These are phyloP conservation scores for Calonectria fujianensis DNA, from an alignment of 2,329 filamentous ascomycete genomes.

Conservation along the genomic window DNA sequence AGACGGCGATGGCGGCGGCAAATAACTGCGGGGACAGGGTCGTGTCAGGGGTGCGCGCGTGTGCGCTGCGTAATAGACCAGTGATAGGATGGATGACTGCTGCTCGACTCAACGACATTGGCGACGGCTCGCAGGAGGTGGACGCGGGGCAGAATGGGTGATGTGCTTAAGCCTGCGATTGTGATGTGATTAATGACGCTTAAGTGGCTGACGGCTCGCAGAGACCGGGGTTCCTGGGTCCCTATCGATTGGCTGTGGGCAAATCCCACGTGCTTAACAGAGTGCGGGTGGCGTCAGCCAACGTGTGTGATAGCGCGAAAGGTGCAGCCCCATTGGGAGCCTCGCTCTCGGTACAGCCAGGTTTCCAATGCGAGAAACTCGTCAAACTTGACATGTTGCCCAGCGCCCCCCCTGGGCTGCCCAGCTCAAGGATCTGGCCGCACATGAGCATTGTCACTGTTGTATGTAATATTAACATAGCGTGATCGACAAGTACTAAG, in stretches of 20 bases:
- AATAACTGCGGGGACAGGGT: not conserved
- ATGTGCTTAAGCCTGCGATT: conserved; percentile 18
- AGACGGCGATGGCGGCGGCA: conserved; percentile 12
- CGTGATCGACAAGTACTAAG: conserved; percentile 32
- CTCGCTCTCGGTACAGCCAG: not conserved
- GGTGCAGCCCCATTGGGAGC: conserved; percentile 13
- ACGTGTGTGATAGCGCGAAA: conserved; percentile 19
- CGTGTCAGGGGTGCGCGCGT: not conserved
- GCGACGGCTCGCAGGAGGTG: not conserved
- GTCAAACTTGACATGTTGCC: not conserved
- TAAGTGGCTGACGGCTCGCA: conserved; percentile 6
- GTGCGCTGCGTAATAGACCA: not conserved
- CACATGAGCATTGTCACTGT: conserved; percentile 15
- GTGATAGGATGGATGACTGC: conserved; percentile 8
- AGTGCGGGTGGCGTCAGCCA: conserved; percentile 18
- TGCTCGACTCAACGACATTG: not conserved
- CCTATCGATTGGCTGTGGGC: conserved; percentile 20
- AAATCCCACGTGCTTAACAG: conserved; percentile 34
- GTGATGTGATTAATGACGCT: conserved; percentile 20
- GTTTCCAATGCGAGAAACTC: not conserved
- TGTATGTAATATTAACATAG: conserved; percentile 17
- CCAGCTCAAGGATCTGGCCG: conserved; percentile 6
- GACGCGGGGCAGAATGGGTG: conserved; percentile 1
- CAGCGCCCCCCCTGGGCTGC: not conserved
- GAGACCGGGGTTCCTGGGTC: conserved; percentile 24